These are phyloP conservation scores for Hansenula sp. DNA, from an alignment of 1,139 yeast species.

Conservation along the genomic window DNA sequence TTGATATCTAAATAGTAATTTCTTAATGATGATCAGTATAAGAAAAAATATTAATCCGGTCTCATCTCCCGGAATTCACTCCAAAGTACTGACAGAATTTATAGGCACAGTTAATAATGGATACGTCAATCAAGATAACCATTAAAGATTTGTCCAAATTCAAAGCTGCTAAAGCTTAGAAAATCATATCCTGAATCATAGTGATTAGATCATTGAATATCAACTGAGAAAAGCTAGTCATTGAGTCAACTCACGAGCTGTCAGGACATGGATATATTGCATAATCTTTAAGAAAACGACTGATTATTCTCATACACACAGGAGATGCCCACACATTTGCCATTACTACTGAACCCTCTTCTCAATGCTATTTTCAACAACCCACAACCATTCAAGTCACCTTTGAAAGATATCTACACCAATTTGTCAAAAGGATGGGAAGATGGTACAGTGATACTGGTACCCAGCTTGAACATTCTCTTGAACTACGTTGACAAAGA, in stretches of 20 bases:
- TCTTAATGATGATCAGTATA: no score
- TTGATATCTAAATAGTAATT: no score
- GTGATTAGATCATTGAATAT: no score
- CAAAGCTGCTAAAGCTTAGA: no score
- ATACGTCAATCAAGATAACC: no score
- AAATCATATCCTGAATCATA: no score
- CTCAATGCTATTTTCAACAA: slow-evolving; percentile 66
- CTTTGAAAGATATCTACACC: slow-evolving; percentile 44
- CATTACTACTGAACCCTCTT: slow-evolving; percentile 55
- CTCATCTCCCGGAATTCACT: not conserved
- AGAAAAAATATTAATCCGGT: slow-evolving; percentile 1
- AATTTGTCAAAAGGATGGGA: slow-evolving; percentile 23
- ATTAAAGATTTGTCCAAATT: no score
- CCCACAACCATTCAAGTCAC: slow-evolving; percentile 48
- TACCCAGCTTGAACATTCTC: slow-evolving; percentile 55
- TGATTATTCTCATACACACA: not conserved
- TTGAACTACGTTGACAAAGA: slow-evolving; percentile 48
- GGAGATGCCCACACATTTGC: slow-evolving; percentile 31
- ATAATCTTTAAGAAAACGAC: not conserved
- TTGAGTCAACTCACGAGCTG: no score
- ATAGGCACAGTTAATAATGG: not conserved
- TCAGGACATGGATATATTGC: not conserved
- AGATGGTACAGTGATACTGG: slow-evolving; percentile 43
- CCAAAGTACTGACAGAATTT: not conserved
- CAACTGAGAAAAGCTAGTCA: no score